Evolutionary conservation across 2,329 filamentous ascomycete species (phyloP).

Genomic region (Neurospora crassa): DNA sequence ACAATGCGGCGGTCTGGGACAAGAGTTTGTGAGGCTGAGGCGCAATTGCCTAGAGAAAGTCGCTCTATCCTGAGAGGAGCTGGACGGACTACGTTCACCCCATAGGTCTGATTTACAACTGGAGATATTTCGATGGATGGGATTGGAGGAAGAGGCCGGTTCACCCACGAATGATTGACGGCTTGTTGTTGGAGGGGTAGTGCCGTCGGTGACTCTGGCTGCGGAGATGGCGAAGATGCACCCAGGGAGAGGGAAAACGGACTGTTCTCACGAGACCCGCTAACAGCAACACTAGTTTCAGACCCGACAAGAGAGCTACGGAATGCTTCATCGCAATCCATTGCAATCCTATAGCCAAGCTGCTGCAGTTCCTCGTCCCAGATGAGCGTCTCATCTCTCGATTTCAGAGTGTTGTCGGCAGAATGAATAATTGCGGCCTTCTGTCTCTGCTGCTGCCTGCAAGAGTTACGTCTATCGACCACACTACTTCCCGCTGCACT

Average conservation of each 20-base stretch:
- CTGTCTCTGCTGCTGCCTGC: not conserved
- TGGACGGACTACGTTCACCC: slow-evolving; percentile 7
- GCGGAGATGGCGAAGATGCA: slow-evolving; percentile 15
- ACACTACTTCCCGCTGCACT: not conserved
- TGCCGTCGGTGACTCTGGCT: slow-evolving; percentile 6
- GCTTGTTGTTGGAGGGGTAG: slow-evolving; percentile 2
- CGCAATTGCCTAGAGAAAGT: slow-evolving; percentile 15
- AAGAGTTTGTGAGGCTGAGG: slow-evolving; percentile 2
- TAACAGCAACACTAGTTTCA: slow-evolving; percentile 12
- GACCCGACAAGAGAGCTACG: slow-evolving; percentile 48
- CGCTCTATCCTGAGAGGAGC: slow-evolving; percentile 13
- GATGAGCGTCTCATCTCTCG: slow-evolving; percentile 9
- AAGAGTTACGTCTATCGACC: not conserved
- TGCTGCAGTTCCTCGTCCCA: slow-evolving; percentile 66
- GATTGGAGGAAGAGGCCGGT: slow-evolving; percentile 40
- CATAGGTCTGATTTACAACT: slow-evolving; percentile 7
- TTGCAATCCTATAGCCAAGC: slow-evolving; percentile 75
- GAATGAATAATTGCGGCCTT: not conserved
- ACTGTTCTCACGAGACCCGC: slow-evolving; percentile 25
- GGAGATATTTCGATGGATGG: slow-evolving; percentile 28
- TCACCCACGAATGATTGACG: slow-evolving; percentile 29
- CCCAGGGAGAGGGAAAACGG: slow-evolving; percentile 34
- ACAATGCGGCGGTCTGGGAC: slow-evolving; percentile 34
- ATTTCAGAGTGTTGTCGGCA: slow-evolving; percentile 1
- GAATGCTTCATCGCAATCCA: slow-evolving; percentile 89